phyloP scores from a whole-genome alignment of 176 grass and related monocot species.

The Paspalum vaginatum region DNA sequence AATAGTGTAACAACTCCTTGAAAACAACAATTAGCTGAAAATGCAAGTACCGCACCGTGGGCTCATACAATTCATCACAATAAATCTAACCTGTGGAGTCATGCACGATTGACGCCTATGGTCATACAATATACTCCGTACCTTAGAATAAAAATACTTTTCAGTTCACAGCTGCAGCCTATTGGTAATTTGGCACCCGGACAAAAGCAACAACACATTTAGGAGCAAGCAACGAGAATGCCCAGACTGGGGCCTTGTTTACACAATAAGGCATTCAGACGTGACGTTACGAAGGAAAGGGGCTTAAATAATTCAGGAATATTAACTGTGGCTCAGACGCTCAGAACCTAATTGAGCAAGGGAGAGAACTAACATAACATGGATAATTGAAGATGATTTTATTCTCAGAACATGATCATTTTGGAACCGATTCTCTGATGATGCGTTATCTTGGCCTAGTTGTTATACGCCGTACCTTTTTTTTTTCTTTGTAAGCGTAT shows the following conservation, averaged over 20 bases:
- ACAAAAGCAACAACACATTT: neutral
- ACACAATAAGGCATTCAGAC: neutral
- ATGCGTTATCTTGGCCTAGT: too few species aligned
- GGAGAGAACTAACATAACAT: neutral
- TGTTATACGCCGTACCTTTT: neutral
- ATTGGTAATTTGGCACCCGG: neutral
- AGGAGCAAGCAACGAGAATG: neutral
- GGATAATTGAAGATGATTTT: neutral
- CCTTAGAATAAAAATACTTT: neutral
- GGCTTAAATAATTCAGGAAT: slow-evolving; percentile 6
- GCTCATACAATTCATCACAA: too few species aligned
- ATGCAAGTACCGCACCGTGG: too few species aligned
- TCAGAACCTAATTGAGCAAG: neutral
- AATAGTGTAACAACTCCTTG: too few species aligned
- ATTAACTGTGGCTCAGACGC: neutral
- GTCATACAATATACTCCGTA: neutral
- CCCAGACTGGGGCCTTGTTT: neutral
- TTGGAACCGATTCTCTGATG: neutral
- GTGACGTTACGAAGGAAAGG: neutral
- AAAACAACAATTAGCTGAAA: too few species aligned
- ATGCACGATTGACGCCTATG: too few species aligned
- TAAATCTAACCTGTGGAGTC: too few species aligned
- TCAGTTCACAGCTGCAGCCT: neutral
- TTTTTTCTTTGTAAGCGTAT: too few species aligned
- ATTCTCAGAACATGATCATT: neutral